Conservation (phyloP, 108 stramenopile species). For the Nitzschia sp. region DNA sequence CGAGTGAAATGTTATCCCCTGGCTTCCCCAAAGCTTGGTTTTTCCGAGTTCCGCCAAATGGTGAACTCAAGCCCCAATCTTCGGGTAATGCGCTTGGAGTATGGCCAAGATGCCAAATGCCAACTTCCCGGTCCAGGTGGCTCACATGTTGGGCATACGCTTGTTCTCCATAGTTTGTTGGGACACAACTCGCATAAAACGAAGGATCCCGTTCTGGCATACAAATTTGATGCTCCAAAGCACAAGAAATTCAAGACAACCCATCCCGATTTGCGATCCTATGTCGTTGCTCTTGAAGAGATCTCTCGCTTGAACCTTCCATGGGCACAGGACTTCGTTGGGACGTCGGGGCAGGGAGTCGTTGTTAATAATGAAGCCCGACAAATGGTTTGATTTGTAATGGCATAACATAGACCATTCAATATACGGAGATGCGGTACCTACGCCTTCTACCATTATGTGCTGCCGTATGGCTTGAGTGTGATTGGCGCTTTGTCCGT, state of each 20-base stretch:
- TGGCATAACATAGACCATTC: too few species aligned
- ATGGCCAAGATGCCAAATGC: constrained; percentile 58
- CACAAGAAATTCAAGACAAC: constrained; percentile 41
- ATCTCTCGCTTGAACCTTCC: constrained; percentile 37
- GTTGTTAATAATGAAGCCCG: constrained; percentile 53
- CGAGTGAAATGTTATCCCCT: constrained; percentile 60
- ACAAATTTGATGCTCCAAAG: constrained; percentile 50
- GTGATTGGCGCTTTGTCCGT: too few species aligned
- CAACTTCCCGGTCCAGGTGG: constrained; percentile 37
- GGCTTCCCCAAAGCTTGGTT: constrained; percentile 71
- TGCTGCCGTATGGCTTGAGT: too few species aligned
- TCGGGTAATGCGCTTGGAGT: constrained; percentile 63
- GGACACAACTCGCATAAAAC: constrained; percentile 25
- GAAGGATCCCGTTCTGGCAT: constrained; percentile 35
- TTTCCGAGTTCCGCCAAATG: constrained; percentile 53
- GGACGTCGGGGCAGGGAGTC: constrained; percentile 62
- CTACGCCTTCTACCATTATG: too few species aligned
- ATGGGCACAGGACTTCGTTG: constrained; percentile 61
- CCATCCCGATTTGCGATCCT: constrained; percentile 46
- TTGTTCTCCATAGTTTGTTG: constrained; percentile 37
- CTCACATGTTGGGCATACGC: constrained; percentile 60
- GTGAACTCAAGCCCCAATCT: constrained; percentile 76
- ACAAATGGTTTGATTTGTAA: constrained; percentile 38
- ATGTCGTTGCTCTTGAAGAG: constrained; percentile 55
- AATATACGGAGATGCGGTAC: too few species aligned